phyloP scores from a whole-genome alignment of 371 early-diverging fungal genomes.

The Syncephalastrum monosporum region DNA sequence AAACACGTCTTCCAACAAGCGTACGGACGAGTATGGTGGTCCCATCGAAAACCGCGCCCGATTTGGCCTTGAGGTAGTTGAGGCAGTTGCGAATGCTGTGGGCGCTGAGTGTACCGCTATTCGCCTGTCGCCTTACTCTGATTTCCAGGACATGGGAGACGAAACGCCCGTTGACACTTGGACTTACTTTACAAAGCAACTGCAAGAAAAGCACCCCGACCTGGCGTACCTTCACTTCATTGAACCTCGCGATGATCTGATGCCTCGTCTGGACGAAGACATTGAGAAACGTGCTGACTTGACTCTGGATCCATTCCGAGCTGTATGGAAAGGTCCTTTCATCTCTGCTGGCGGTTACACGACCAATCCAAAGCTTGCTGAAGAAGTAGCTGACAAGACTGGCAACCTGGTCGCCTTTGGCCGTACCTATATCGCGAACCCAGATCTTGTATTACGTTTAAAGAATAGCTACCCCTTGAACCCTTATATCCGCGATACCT shows the following conservation, averaged over 20 bases:
- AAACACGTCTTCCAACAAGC: constrained; percentile 43
- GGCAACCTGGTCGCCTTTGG: constrained; percentile 32
- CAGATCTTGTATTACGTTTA: constrained; percentile 31
- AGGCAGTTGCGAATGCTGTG: constrained; percentile 37
- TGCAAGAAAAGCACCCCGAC: constrained; percentile 22
- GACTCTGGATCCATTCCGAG: constrained; percentile 23
- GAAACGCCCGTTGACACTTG: constrained; percentile 35
- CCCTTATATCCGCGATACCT: constrained; percentile 24
- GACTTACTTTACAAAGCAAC: constrained; percentile 19
- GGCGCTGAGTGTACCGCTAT: constrained; percentile 21
- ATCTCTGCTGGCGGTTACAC: constrained; percentile 31
- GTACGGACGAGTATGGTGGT: constrained; percentile 62
- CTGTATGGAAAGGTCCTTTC: constrained; percentile 30
- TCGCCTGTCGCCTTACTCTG: constrained; percentile 19
- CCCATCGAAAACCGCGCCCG: constrained; percentile 52
- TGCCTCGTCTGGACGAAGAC: constrained; percentile 8
- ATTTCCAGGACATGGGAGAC: constrained; percentile 31
- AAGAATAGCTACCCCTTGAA: constrained; percentile 22
- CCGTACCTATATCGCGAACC: constrained; percentile 38
- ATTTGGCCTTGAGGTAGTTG: constrained; percentile 41
- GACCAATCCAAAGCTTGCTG: constrained; percentile 15
- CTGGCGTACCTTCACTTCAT: constrained; percentile 41
- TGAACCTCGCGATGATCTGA: constrained; percentile 25
- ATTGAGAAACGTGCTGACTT: constrained; percentile 1
- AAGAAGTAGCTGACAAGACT: constrained; percentile 18